Conservation (phyloP, 2,329 filamentous ascomycete species). For the Teratosphaeria destructans region DNA sequence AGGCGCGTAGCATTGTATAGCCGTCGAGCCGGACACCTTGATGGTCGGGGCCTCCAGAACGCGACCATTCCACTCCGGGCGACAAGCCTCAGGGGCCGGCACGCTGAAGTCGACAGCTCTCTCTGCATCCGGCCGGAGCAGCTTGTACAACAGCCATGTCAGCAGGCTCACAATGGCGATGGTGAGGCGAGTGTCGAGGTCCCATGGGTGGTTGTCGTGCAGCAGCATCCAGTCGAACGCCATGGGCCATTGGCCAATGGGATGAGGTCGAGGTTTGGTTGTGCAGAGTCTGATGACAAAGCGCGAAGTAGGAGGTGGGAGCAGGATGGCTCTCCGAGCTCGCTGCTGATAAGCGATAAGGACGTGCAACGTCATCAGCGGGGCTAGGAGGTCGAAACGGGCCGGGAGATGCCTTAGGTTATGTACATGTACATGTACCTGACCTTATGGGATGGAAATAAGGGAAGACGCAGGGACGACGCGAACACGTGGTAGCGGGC, state of each 20-base stretch:
- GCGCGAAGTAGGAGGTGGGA: background rate
- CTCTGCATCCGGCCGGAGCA: constrained; percentile 3
- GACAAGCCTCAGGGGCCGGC: constrained; percentile 50
- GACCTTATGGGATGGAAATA: background rate
- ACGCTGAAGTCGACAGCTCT: constrained; percentile 19
- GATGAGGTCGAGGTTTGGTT: background rate
- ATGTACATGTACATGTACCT: too few relatives aligned
- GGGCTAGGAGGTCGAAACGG: background rate
- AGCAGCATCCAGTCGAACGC: background rate
- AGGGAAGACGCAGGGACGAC: background rate
- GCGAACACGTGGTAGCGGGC: background rate
- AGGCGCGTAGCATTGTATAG: constrained; percentile 78
- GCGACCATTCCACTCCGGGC: constrained; percentile 42
- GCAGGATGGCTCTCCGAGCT: background rate
- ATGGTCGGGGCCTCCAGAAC: constrained; percentile 51
- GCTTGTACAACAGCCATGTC: constrained; percentile 3
- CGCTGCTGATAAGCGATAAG: background rate
- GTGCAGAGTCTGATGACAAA: background rate
- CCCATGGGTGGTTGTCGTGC: background rate
- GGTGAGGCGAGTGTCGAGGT: background rate
- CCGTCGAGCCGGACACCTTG: constrained; percentile 54
- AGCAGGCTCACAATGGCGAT: background rate
- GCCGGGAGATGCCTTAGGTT: too few relatives aligned
- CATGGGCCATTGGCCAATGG: background rate
- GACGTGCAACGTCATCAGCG: background rate